phyloP scores from a whole-genome alignment of 306 rosid species.

The Amphicarpaea edgeworthii region DNA sequence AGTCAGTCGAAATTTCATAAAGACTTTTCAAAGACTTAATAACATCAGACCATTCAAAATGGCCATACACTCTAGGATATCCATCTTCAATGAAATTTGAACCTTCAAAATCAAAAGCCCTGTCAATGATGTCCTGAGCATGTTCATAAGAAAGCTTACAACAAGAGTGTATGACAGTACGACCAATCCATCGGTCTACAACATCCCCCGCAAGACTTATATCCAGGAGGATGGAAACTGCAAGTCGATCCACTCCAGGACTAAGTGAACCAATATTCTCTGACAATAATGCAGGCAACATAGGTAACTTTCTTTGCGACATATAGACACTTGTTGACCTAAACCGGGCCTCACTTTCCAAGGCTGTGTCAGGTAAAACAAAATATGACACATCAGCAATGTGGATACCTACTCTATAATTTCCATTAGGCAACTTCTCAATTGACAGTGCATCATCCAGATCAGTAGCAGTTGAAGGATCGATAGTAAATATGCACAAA shows the following conservation, averaged over 20 bases:
- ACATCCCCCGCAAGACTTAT: slow-evolving; percentile 66
- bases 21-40: slow-evolving; percentile 69
- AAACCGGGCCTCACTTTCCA: slow-evolving; percentile 72
- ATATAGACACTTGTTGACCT: slow-evolving; percentile 87
- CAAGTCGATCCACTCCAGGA: slow-evolving; percentile 87
- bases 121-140: slow-evolving; percentile 78
- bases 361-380: slow-evolving; percentile 73
- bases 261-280: slow-evolving; percentile 79
- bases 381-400: slow-evolving; percentile 87
- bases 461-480: slow-evolving; percentile 86
- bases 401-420: slow-evolving; percentile 86
- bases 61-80: slow-evolving; percentile 67
- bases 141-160: slow-evolving; percentile 90
- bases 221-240: slow-evolving; percentile 80
- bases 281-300: slow-evolving; percentile 80
- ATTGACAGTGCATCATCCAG: slow-evolving; percentile 93
- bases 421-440: slow-evolving; percentile 72
- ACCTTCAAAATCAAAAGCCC: slow-evolving; percentile 48
- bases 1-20: slow-evolving; percentile 58
- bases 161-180: slow-evolving; percentile 83
- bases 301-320: slow-evolving; percentile 67
- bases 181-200: slow-evolving; percentile 79
- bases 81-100: slow-evolving; percentile 37
- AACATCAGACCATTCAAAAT: slow-evolving; percentile 73
- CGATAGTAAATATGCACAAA: slow-evolving; percentile 81